Percentiles rank a stretch among this genome's conserved stretches.
phyloP scores from a whole-genome alignment of 75 land plant species.

The Adiantum capillusveneris region DNA sequence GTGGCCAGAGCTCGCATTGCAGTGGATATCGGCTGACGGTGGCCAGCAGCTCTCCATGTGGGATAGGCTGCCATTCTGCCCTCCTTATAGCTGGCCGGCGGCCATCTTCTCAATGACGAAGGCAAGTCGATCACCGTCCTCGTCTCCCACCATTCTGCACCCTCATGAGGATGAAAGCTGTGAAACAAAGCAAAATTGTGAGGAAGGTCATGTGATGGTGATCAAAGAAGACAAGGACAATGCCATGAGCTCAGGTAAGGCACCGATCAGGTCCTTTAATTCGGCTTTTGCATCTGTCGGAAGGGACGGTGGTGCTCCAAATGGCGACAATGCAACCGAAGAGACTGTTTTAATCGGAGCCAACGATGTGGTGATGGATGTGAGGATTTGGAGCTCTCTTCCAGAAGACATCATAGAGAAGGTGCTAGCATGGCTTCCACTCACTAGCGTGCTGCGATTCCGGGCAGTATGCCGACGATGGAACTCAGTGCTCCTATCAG shows the following conservation, averaged over 20 bases:
- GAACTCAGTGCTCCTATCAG: slow-evolving; percentile 17
- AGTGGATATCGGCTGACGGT: background rate
- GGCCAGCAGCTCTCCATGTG: background rate
- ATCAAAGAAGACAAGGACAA: too few relatives aligned
- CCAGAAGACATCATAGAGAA: slow-evolving; percentile 39
- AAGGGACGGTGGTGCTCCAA: background rate
- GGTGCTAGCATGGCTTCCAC: slow-evolving; percentile 26
- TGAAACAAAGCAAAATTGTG: too few relatives aligned
- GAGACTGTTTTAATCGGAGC: too few relatives aligned
- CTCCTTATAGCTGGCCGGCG: background rate
- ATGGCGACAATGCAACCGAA: too few relatives aligned
- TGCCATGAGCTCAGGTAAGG: background rate
- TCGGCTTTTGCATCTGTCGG: background rate
- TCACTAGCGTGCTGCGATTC: slow-evolving; percentile 32
- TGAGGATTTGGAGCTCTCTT: slow-evolving; percentile 23
- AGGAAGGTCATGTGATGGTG: too few relatives aligned
- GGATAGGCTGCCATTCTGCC: background rate
- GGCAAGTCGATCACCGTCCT: background rate
- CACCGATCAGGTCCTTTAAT: background rate
- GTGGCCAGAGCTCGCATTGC: background rate
- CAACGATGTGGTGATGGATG: background rate
- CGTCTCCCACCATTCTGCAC: background rate
- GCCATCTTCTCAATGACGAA: background rate
- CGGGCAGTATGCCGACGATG: slow-evolving; percentile 28
- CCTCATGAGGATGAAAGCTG: too few relatives aligned